Conservation (phyloP, 169 alveolate species). For the Condylostoma magnum region DNA sequence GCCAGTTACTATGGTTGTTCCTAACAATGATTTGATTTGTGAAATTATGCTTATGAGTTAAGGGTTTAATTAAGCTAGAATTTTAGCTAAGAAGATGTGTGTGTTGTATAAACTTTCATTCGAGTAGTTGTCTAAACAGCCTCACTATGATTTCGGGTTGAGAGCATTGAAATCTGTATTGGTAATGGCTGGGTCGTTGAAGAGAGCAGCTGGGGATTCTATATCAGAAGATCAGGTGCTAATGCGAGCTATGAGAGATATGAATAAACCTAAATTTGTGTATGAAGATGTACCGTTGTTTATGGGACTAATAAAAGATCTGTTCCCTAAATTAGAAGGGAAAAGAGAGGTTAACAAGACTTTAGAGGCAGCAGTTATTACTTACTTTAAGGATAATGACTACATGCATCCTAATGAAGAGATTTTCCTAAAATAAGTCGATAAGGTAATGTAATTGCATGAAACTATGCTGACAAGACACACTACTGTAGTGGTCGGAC, state of each 20-base stretch:
- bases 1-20: slow-evolving; percentile 86
- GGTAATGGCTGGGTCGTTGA: slow-evolving; percentile 85
- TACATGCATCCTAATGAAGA: slow-evolving; percentile 62
- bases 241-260: slow-evolving; percentile 87
- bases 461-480: slow-evolving; percentile 95
- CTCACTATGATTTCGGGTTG: slow-evolving; percentile 83
- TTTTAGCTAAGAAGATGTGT: slow-evolving; percentile 76
- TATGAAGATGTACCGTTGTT: slow-evolving; percentile 85
- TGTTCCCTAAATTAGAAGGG: slow-evolving; percentile 85
- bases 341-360: slow-evolving; percentile 85
- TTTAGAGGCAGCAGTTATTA: slow-evolving; percentile 71
- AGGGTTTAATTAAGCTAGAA: slow-evolving; percentile 78
- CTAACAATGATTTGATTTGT: slow-evolving; percentile 76
- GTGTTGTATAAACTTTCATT: slow-evolving; percentile 72
- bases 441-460: slow-evolving; percentile 88
- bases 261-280: slow-evolving; percentile 88
- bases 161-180: slow-evolving; percentile 84
- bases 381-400: slow-evolving; percentile 50
- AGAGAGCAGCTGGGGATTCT: slow-evolving; percentile 75
- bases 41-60: slow-evolving; percentile 83
- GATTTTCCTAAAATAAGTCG: slow-evolving; percentile 79
- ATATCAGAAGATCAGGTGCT: slow-evolving; percentile 79
- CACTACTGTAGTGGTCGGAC: slow-evolving; percentile 94
- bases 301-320: slow-evolving; percentile 80
- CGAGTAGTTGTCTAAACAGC: slow-evolving; percentile 75